Conservation (phyloP, 2,329 filamentous ascomycete species). For the Cercospora berteroae region DNA sequence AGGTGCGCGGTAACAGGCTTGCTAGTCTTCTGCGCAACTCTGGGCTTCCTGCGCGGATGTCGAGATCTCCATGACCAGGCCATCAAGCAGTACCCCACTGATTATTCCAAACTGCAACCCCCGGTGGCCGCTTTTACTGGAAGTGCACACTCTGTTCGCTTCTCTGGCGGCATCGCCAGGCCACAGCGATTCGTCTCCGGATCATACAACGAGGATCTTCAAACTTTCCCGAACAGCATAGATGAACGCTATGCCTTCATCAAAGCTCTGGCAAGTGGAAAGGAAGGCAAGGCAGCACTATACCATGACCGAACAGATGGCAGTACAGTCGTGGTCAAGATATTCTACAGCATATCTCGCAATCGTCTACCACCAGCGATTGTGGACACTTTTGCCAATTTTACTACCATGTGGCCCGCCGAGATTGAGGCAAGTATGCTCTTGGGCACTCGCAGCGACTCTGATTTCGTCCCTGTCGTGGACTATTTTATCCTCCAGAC, state of each 20-base stretch:
- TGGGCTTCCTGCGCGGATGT: slow-evolving; percentile 14
- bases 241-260: slow-evolving; percentile 20
- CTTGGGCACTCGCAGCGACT: not conserved
- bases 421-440: slow-evolving; percentile 24
- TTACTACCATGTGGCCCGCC: slow-evolving; percentile 22
- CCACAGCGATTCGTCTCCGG: not conserved
- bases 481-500: slow-evolving; percentile 24
- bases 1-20: not conserved
- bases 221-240: slow-evolving; percentile 4
- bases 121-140: not conserved
- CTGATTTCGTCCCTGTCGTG: slow-evolving; percentile 18
- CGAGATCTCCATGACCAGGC: slow-evolving; percentile 19
- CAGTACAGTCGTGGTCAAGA: slow-evolving; percentile 20
- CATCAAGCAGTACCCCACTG: slow-evolving; percentile 18
- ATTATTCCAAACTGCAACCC: slow-evolving; percentile 13
- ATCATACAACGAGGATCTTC: not conserved
- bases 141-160: slow-evolving; percentile 11
- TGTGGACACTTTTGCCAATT: slow-evolving; percentile 3
- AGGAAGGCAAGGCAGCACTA: slow-evolving; percentile 21
- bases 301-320: slow-evolving; percentile 15
- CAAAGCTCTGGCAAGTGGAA: slow-evolving; percentile 17
- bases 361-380: slow-evolving; percentile 12
- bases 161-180: not conserved
- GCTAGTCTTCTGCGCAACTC: slow-evolving; percentile 1
- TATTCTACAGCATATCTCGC: slow-evolving; percentile 11